Evolutionary conservation across 2,329 filamentous ascomycete species (phyloP), one percentile per base, ranked within the genome.

Genomic region (Pseudogymnoascus sp.): DNA sequence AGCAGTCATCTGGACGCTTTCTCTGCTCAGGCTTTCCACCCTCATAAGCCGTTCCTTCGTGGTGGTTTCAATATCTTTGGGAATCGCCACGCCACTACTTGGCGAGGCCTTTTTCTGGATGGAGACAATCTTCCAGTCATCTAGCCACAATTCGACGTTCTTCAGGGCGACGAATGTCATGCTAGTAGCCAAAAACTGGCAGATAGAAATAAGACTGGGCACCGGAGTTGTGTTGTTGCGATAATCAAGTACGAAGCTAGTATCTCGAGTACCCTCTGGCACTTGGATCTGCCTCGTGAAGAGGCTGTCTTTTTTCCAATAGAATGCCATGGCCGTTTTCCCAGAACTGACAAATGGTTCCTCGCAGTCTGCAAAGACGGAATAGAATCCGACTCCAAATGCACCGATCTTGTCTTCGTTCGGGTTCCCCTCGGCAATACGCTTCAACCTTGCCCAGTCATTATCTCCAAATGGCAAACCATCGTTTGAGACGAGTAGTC

Each of bases 351-450:
- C 90, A 72, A 99, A 97, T 0, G 95, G 95, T 70, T 97, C 92
- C 76, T 99, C 96, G 74, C 93, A 99, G 74, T 99, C 95, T 66
- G 95, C 91, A 74, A 99, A 99, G 40, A 97, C 93, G 74, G 91
- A 96, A 81, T 99, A 99, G 78, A 99, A 99, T 2, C 95, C 95
- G 34, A 99, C 95, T 68, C 95, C 95, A 74, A 99, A 99, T 3
- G 95, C 96, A 62, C 95, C 95, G 70, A 99, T 99, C 80, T 99
- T 99, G 56, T 93, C 97, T 78, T 99, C 95, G 75, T 99, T 95
- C 0, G 95, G 95, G 72, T 99, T 99, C 56, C 95, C 96, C 75
- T 99, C 95, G n/a, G 95, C 96, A 67, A 99, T 99, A 66, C 93
- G 87, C 80, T 97, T 97, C 67, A 99, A 75, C 62, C 95, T 85